Evolutionary conservation across 176 grass and related monocot genomes (phyloP).

Genomic region (Thinopyrum elongatum): DNA sequence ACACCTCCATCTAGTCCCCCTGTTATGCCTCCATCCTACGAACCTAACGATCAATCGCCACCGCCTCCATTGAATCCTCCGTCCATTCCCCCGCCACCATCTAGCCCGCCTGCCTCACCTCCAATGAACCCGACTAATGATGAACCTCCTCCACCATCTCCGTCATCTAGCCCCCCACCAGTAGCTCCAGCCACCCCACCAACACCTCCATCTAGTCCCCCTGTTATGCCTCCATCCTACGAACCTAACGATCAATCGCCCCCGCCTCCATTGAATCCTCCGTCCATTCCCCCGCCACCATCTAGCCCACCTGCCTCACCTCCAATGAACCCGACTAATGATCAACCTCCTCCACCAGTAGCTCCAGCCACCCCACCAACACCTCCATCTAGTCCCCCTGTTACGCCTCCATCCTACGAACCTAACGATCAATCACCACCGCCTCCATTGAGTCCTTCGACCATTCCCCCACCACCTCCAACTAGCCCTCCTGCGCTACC

Average conservation of each 20-base stretch:
- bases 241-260: not conserved
- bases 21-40: not conserved
- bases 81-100: too few species aligned
- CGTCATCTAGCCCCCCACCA: not conserved
- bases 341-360: not conserved
- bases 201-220: not conserved
- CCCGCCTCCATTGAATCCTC: not conserved
- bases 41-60: not conserved
- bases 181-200: not conserved
- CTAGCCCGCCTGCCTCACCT: too few species aligned
- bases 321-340: too few species aligned
- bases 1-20: not conserved
- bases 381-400: not conserved
- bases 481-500: not conserved
- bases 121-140: not conserved
- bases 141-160: not conserved
- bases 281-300: not conserved
- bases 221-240: not conserved
- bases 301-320: not conserved
- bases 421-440: not conserved
- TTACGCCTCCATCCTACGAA: not conserved
- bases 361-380: not conserved
- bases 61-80: not conserved
- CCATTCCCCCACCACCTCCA: not conserved
- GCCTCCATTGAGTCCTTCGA: not conserved